Conservation (phyloP, 1,139 yeast species). For the Taphrina sp. region DNA sequence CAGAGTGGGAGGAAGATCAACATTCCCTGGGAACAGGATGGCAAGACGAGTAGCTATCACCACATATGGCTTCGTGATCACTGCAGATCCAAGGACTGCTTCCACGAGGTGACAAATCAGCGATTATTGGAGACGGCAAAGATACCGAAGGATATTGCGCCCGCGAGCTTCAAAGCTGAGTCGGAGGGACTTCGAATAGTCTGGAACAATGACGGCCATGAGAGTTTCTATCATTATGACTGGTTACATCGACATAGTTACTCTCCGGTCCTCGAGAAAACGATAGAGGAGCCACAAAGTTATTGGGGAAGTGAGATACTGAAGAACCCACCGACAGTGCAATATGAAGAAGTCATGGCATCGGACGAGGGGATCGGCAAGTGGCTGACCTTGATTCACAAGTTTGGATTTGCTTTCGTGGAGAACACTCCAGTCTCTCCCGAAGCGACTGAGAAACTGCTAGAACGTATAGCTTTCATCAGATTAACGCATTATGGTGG, state of each 20-base stretch:
- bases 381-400: conserved; percentile 58
- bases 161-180: conserved; percentile 41
- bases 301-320: conserved; percentile 57
- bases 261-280: conserved; percentile 51
- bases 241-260: conserved; percentile 66
- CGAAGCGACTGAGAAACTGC: conserved; percentile 59
- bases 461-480: conserved; percentile 61
- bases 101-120: conserved; percentile 62
- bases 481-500: conserved; percentile 74
- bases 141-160: conserved; percentile 53
- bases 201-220: conserved; percentile 48
- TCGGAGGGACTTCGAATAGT: conserved; percentile 36
- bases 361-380: conserved; percentile 53
- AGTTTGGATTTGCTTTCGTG: conserved; percentile 63
- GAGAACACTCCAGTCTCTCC: conserved; percentile 64
- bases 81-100: conserved; percentile 64
- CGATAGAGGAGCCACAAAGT: conserved; percentile 36
- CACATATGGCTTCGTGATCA: conserved; percentile 69
- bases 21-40: conserved; percentile 43
- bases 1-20: conserved; percentile 41
- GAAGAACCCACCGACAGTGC: conserved; percentile 54
- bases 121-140: conserved; percentile 59
- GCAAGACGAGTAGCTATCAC: conserved; percentile 47
- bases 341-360: conserved; percentile 52
- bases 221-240: conserved; percentile 49